These are phyloP conservation scores for Oldenlandia corymbosa DNA, from an alignment of 257 asterid species.

Conservation along the genomic window DNA sequence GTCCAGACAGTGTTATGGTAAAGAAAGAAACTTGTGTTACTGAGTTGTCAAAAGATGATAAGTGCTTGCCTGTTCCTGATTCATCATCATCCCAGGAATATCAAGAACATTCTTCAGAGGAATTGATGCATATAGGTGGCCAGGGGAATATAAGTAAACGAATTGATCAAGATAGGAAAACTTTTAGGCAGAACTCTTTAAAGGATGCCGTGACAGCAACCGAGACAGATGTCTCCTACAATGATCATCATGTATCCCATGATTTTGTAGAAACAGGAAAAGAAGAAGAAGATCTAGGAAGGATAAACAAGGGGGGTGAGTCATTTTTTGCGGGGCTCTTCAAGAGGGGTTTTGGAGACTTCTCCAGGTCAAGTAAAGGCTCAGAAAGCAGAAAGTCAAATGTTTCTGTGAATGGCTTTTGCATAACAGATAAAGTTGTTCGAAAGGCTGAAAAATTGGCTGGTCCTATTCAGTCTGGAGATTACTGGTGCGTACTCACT, in stretches of 20 bases:
- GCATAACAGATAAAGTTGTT: slow-evolving; percentile 55
- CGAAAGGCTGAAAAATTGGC: slow-evolving; percentile 88
- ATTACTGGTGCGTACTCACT: slow-evolving; percentile 63
- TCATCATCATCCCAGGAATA: slow-evolving; percentile 29
- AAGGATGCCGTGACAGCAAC: slow-evolving; percentile 48
- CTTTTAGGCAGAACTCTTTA: slow-evolving; percentile 49
- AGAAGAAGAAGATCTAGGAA: slow-evolving; percentile 45
- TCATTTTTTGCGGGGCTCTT: slow-evolving; percentile 67
- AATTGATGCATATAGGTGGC: slow-evolving; percentile 30
- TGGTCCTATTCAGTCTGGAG: slow-evolving; percentile 88
- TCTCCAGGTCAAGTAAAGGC: slow-evolving; percentile 46
- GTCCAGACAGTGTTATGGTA: slow-evolving; percentile 34
- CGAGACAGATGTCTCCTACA: slow-evolving; percentile 62
- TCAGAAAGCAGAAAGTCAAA: slow-evolving; percentile 46
- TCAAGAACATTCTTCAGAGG: slow-evolving; percentile 33
- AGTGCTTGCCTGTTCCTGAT: slow-evolving; percentile 23
- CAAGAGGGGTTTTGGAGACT: slow-evolving; percentile 62
- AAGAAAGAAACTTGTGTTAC: slow-evolving; percentile 29
- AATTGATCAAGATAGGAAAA: slow-evolving; percentile 40
- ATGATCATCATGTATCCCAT: slow-evolving; percentile 49
- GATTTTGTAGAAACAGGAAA: slow-evolving; percentile 50
- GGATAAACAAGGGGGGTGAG: slow-evolving; percentile 53
- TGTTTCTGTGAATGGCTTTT: slow-evolving; percentile 65
- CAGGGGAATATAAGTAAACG: slow-evolving; percentile 40
- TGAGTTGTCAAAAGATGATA: slow-evolving; percentile 26